These are phyloP conservation scores for Neurospora sp. DNA, from an alignment of 495 filamentous ascomycete genomes.

Conservation along the genomic window DNA sequence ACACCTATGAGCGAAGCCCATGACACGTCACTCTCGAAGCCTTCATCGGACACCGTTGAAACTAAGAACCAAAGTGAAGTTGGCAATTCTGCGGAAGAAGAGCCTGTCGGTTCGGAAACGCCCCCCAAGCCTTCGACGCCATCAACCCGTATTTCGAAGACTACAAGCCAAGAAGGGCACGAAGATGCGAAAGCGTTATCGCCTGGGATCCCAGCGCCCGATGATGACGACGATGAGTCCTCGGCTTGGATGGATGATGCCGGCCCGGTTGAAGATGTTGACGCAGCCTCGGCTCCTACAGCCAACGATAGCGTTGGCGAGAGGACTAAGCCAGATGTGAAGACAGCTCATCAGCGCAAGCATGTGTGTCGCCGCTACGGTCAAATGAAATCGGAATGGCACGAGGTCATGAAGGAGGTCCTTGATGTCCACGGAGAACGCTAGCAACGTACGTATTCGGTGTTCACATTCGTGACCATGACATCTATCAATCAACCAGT, in stretches of 20 bases:
- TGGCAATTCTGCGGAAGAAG: background rate
- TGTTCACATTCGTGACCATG: background rate
- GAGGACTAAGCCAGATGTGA: constrained; percentile 2
- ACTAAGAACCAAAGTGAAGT: constrained; percentile 1
- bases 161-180: background rate
- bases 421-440: background rate
- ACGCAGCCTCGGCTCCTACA: background rate
- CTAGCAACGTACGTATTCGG: background rate
- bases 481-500: background rate
- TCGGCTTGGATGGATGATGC: constrained; percentile 27
- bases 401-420: background rate
- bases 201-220: background rate
- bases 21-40: constrained; percentile 25
- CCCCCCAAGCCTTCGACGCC: background rate
- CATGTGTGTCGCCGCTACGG: background rate
- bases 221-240: constrained; percentile 11
- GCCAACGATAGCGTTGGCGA: background rate
- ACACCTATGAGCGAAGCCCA: constrained; percentile 30
- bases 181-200: background rate
- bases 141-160: background rate
- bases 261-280: constrained; percentile 6
- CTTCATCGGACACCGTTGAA: constrained; percentile 35
- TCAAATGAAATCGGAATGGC: background rate
- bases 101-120: background rate
- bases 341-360: background rate